A percentile compares a stretch with the other conserved stretches of the same genome.
Conservation (phyloP, 2,329 filamentous ascomycete species). For the Rasamsonia emersonii region DNA sequence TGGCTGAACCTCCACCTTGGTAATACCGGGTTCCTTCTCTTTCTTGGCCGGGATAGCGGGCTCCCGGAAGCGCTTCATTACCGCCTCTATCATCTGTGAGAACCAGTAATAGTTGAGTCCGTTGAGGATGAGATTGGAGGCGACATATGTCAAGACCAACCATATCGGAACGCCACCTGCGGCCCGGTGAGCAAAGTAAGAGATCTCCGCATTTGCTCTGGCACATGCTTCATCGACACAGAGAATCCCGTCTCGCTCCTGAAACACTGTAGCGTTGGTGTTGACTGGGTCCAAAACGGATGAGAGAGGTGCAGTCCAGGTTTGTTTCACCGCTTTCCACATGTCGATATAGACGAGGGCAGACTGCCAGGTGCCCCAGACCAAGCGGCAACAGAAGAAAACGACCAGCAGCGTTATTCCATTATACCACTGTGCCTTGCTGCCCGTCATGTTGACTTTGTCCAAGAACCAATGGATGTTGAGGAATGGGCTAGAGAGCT, state of each 20-base stretch:
- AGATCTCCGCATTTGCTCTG: slow-evolving; percentile 37
- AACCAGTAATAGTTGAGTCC: slow-evolving; percentile 59
- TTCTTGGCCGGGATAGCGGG: slow-evolving; percentile 20
- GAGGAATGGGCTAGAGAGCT: slow-evolving; percentile 57
- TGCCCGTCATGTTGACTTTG: slow-evolving; percentile 57
- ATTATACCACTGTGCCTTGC: slow-evolving; percentile 54
- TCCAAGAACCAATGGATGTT: slow-evolving; percentile 65
- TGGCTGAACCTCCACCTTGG: slow-evolving; percentile 18
- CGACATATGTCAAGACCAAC: slow-evolving; percentile 51
- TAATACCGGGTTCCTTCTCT: slow-evolving; percentile 12
- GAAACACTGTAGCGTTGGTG: slow-evolving; percentile 28
- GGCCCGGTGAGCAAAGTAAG: slow-evolving; percentile 37
- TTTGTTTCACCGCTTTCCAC: slow-evolving; percentile 42
- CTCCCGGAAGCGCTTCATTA: slow-evolving; percentile 51
- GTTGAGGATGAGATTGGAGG: slow-evolving; percentile 53
- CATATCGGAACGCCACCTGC: slow-evolving; percentile 44
- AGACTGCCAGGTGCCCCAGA: slow-evolving; percentile 56
- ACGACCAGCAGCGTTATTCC: slow-evolving; percentile 50
- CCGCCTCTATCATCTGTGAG: slow-evolving; percentile 57
- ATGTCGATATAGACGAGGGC: slow-evolving; percentile 53
- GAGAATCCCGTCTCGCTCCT: slow-evolving; percentile 22
- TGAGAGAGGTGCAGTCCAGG: slow-evolving; percentile 23
- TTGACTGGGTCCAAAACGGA: slow-evolving; percentile 19
- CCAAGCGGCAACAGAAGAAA: slow-evolving; percentile 54
- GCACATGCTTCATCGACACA: slow-evolving; percentile 32